A percentile compares a stretch with the other conserved stretches of the same genome.
Evolutionary conservation across 2,329 filamentous ascomycete species (phyloP).

Genomic region (Tolypocladium sp.): DNA sequence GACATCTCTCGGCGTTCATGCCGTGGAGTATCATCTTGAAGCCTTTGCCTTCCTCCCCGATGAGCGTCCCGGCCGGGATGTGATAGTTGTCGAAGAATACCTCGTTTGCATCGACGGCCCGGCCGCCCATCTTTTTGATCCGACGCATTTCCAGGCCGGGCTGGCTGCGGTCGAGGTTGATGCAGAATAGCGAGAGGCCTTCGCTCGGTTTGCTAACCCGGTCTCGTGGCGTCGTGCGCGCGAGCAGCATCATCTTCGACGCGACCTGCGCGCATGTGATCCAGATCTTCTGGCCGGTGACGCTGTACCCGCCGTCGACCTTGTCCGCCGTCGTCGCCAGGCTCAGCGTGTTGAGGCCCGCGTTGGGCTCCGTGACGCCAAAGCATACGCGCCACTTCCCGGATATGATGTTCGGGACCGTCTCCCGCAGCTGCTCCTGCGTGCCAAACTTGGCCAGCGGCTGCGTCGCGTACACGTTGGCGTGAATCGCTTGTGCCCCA

Average conservation of each 20-base stretch:
- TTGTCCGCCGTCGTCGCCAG: slow-evolving; percentile 54
- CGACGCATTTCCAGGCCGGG: slow-evolving; percentile 56
- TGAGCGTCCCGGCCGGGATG: slow-evolving; percentile 53
- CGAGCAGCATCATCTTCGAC: slow-evolving; percentile 73
- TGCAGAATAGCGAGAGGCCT: slow-evolving; percentile 72
- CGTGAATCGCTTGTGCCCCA: slow-evolving; percentile 52
- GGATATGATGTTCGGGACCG: slow-evolving; percentile 61
- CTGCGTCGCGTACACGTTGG: slow-evolving; percentile 68
- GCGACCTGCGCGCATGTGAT: slow-evolving; percentile 80
- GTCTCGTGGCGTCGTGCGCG: slow-evolving; percentile 62
- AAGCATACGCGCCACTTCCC: slow-evolving; percentile 69
- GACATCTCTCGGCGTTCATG: slow-evolving; percentile 71
- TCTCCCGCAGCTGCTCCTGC: slow-evolving; percentile 50
- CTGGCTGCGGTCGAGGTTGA: slow-evolving; percentile 56
- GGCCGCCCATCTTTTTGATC: slow-evolving; percentile 80
- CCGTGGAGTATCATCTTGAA: slow-evolving; percentile 74
- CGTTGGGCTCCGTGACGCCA: slow-evolving; percentile 76
- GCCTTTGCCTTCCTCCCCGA: slow-evolving; percentile 65
- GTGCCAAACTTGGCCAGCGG: slow-evolving; percentile 65
- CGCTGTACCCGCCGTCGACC: slow-evolving; percentile 48
- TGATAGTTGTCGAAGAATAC: slow-evolving; percentile 78
- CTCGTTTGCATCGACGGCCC: slow-evolving; percentile 77
- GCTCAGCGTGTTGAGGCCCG: slow-evolving; percentile 68
- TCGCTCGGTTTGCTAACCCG: slow-evolving; percentile 62
- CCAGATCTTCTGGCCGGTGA: slow-evolving; percentile 82